These are phyloP conservation scores for Talaromyces rugulosus DNA, from an alignment of 2,329 filamentous ascomycete species.

Conservation along the genomic window DNA sequence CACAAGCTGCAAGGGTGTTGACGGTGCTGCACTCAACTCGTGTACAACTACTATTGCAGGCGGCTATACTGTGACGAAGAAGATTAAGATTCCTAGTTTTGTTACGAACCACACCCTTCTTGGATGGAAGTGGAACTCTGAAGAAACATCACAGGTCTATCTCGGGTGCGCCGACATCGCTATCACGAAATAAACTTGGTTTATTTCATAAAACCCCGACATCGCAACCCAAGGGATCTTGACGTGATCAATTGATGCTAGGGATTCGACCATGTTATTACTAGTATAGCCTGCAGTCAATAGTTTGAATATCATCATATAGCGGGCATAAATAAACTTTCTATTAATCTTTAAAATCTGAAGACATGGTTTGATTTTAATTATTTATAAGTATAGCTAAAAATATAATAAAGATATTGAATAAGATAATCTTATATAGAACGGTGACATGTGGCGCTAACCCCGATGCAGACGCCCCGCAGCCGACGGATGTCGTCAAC, in stretches of 20 bases:
- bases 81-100: slow-evolving; percentile 49
- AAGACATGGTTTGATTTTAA: too few species aligned
- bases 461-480: not conserved
- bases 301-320: too few species aligned
- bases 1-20: slow-evolving; percentile 41
- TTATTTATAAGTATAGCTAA: too few species aligned
- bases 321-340: too few species aligned
- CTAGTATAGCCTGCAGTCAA: too few species aligned
- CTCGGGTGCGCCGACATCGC: slow-evolving; percentile 52
- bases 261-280: too few species aligned
- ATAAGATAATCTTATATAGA: not conserved
- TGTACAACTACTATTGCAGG: slow-evolving; percentile 52
- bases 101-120: slow-evolving; percentile 49
- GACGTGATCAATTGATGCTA: too few species aligned
- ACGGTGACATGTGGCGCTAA: not conserved
- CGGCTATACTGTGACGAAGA: slow-evolving; percentile 51
- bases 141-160: slow-evolving; percentile 53
- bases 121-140: slow-evolving; percentile 53
- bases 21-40: slow-evolving; percentile 40
- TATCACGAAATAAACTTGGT: slow-evolving; percentile 25
- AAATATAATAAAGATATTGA: not conserved
- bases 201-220: too few species aligned
- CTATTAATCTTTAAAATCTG: too few species aligned
- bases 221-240: too few species aligned
- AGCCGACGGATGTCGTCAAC: not conserved